Conservation (phyloP, 192 early-diverging fungal genomes). For the Cladochytrium replicatum region DNA sequence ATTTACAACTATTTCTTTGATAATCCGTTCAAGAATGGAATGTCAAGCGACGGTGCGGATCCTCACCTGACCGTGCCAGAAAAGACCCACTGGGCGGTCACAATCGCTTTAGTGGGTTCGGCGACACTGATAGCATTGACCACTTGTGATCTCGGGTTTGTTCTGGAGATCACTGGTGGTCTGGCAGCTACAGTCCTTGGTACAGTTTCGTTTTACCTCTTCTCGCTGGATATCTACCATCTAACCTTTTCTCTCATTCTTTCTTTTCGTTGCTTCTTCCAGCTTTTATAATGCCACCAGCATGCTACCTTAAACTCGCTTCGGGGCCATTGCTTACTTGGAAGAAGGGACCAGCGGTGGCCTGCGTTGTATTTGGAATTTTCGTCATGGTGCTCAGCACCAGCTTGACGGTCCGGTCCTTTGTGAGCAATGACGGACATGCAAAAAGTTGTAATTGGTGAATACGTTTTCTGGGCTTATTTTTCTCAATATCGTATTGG, state of each 20-base stretch:
- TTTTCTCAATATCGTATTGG: too few relatives aligned
- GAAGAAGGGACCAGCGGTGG: constrained; percentile 56
- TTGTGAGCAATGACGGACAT: neutral
- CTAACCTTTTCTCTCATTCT: constrained; percentile 28
- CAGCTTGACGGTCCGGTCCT: constrained; percentile 12
- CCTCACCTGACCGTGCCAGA: constrained; percentile 1
- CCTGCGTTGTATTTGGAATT: constrained; percentile 65
- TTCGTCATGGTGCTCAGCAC: constrained; percentile 66
- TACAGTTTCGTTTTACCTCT: neutral
- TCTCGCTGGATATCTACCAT: neutral
- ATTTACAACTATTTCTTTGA: constrained; percentile 5
- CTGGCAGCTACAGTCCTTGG: neutral
- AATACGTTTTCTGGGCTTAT: too few relatives aligned
- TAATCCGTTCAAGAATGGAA: neutral
- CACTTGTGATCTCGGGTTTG: constrained; percentile 72
- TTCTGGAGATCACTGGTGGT: constrained; percentile 69
- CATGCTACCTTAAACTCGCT: constrained; percentile 66
- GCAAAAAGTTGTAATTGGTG: neutral
- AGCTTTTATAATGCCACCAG: constrained; percentile 80
- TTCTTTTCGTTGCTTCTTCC: constrained; percentile 78
- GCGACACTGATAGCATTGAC: constrained; percentile 61
- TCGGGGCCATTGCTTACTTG: constrained; percentile 41
- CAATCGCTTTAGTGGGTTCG: constrained; percentile 49
- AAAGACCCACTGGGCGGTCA: constrained; percentile 56
- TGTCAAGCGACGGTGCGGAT: neutral